Conservation (phyloP, 1,284 basidiomycete species). For the Vanrija sp. region DNA sequence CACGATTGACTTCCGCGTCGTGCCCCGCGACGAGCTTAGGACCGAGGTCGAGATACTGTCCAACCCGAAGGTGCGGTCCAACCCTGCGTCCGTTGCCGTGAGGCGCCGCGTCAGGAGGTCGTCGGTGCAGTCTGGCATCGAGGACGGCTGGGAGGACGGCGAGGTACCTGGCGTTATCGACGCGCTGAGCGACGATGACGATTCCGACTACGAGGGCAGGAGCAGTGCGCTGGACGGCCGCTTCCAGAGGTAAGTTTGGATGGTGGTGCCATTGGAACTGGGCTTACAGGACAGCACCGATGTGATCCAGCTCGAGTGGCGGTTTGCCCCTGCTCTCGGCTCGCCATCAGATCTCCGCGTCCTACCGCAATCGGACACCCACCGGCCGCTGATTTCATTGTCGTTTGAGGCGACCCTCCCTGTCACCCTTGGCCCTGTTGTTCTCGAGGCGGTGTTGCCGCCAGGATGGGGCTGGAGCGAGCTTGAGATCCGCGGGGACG, state of each 20-base stretch:
- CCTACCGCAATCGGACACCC: slow-evolving; percentile 23
- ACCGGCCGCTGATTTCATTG: slow-evolving; percentile 22
- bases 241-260: slow-evolving; percentile 34
- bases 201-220: slow-evolving; percentile 15
- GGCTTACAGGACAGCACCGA: slow-evolving; percentile 30
- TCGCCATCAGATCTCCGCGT: slow-evolving; percentile 23
- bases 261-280: background rate
- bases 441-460: slow-evolving; percentile 26
- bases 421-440: background rate
- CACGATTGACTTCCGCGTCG: slow-evolving; percentile 33
- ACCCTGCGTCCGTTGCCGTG: too few species aligned
- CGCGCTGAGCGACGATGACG: slow-evolving; percentile 12
- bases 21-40: slow-evolving; percentile 11
- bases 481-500: slow-evolving; percentile 29
- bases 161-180: slow-evolving; percentile 24
- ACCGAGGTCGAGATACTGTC: slow-evolving; percentile 32
- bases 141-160: slow-evolving; percentile 40
- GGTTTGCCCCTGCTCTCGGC: slow-evolving; percentile 15
- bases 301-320: slow-evolving; percentile 33
- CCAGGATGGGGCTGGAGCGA: slow-evolving; percentile 39
- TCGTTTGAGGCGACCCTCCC: slow-evolving; percentile 20
- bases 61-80: slow-evolving; percentile 31
- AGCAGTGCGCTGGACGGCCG: slow-evolving; percentile 40
- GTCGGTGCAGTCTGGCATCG: background rate
- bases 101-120: too few species aligned